Base-by-base conservation (phyloP, 371 early-diverging fungal species). In the Apophysomyces elegans region DNA sequence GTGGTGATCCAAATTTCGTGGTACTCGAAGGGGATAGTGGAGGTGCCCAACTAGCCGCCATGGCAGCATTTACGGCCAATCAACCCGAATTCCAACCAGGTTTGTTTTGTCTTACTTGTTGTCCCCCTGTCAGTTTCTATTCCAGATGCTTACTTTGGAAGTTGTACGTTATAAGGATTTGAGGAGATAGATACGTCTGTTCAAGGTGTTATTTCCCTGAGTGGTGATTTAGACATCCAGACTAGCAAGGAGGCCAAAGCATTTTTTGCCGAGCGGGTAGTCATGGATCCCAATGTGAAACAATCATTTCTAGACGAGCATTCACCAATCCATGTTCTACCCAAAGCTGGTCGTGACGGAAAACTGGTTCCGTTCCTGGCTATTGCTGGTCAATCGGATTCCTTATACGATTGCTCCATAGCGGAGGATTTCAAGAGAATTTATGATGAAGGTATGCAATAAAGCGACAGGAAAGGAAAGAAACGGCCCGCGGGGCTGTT, bases 31-130 rank as follows among this genome's bases (percentile, higher is more conserved):
- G 93, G 11, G 88, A 87, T 62, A 87, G 88, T 63, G 79, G 90
- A 2, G 93, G 91, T 26, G 93, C 84, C 1, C 90, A 91, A 68
- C 67, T 91, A 37, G 87, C 90, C 1, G 75, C 89, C 4, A 72
- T 91, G 75, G 68, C 84, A 32, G 87, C 90, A 6, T 62, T 93
- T 57, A 91, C 91, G 14, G 76, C 78, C 6, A 90, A 90, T 66
- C 76, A 83, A 37, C 75, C 83, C 4, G 67, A 79, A 62, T 91
- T 79, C 58, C 93, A 92, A 62, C 87, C 88, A 38, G 72, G 68
- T 67, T 46, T 35, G 46, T 56, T 39, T 50, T 16, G 7, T 26
- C 11, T 21, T 16, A 26, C 36, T 58, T 3, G 21, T 21, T 50
- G 54, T 4, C 21, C 9, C 9, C 54, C 21, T 32, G 21, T 26